Base-by-base conservation (phyloP, 148 eudicot species). In the Arbutus unedo region DNA sequence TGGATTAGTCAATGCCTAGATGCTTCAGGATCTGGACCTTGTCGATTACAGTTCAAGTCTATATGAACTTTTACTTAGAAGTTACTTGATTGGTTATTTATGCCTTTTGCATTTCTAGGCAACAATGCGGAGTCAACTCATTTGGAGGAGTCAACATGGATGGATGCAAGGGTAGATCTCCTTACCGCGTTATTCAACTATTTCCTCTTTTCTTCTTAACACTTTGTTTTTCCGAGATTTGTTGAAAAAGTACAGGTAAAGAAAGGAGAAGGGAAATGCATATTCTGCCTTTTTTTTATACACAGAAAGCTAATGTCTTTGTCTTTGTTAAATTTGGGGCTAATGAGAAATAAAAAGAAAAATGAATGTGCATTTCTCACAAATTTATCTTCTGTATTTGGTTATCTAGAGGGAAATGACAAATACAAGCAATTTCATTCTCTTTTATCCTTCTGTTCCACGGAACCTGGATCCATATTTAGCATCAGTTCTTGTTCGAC, bases 61-160 rank as follows among this genome's bases (percentile, higher is more conserved):
- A 6, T 6, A 7, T 50, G 6, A 53, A 53, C 21, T 11, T 4
- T 18, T 5, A 41, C 3, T 45, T 9, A 7, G 19, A 25, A 50
- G 23, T 80, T 66, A 45, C 41, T 44, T 54, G 2, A 49, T 74
- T 62, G 51, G 23, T 83, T 59, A 45, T 78, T 55, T 74, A 31
- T 81, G 45, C 44, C 23, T 57, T 72, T 81, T 66, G 56, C 78
- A 68, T 62, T 55, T 25, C 16, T 76, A 89, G 91, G 88, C 74
- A 76, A 84, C 78, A 85, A 87, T 80, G 78, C 38, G 60, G 92
- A 85, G 70, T 89, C 91, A 70, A 53, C 77, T 57, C 66, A 78
- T 64, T 68, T 88, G 77, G 88, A 90, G 68, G 83, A 83, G 67
- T 85, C 86, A 62, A 86, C 88, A 59, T 91, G 93, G 91, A 57